Percentiles rank a stretch among this genome's conserved stretches.
phyloP scores from a whole-genome alignment of 164 flowering plant species.

The Nymphaea colorata region DNA sequence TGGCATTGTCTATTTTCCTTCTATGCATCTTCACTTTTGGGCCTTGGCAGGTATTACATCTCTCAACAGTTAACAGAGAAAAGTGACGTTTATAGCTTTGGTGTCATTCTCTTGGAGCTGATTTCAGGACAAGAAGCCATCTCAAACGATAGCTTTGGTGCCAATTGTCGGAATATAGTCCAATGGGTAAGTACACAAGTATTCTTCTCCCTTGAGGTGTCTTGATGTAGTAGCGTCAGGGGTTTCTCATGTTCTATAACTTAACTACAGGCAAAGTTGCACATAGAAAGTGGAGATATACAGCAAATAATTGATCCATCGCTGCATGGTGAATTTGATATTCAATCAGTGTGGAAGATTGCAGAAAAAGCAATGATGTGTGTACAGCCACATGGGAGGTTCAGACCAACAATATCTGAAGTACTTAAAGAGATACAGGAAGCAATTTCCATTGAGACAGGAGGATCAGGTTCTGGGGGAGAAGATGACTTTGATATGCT shows the following conservation, averaged over 20 bases:
- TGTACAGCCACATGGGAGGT: slow-evolving; percentile 67
- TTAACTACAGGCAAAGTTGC: slow-evolving; percentile 61
- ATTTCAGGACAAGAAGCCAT: slow-evolving; percentile 95
- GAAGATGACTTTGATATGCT: slow-evolving; percentile 54
- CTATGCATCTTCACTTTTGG: background rate
- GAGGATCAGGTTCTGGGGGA: slow-evolving; percentile 26
- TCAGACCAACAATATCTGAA: slow-evolving; percentile 91
- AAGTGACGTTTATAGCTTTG: slow-evolving; percentile 96
- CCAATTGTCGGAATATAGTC: slow-evolving; percentile 83
- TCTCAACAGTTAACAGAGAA: slow-evolving; percentile 95
- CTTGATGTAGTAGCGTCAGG: too few species aligned
- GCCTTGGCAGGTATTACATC: slow-evolving; percentile 64
- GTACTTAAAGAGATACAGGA: slow-evolving; percentile 99
- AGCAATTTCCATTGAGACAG: slow-evolving; percentile 22
- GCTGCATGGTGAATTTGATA: slow-evolving; percentile 42
- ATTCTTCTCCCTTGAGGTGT: background rate
- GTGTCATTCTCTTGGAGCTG: slow-evolving; percentile 92
- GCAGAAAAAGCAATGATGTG: slow-evolving; percentile 96
- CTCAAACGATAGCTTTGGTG: slow-evolving; percentile 86
- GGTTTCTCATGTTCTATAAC: background rate
- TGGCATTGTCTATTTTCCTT: background rate
- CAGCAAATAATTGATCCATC: slow-evolving; percentile 84
- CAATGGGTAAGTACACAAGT: slow-evolving; percentile 70
- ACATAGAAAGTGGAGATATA: slow-evolving; percentile 83
- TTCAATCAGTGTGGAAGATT: slow-evolving; percentile 96